Evolutionary conservation across 441 rosid genomes (phyloP).

Genomic region (Mallotus japonicus): DNA sequence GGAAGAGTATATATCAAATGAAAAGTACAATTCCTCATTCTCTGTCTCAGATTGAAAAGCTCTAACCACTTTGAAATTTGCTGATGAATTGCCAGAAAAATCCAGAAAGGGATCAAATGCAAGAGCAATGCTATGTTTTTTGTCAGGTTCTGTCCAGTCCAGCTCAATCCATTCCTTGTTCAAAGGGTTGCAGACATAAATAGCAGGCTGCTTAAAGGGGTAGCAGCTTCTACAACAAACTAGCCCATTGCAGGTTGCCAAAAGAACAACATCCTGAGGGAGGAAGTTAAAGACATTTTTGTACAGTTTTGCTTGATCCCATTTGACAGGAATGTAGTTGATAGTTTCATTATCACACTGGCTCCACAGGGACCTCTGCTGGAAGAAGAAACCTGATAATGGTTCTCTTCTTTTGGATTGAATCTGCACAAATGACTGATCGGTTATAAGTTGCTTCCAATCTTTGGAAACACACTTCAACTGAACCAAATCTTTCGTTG

Average conservation of each 20-base stretch:
- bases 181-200: conserved; percentile 44
- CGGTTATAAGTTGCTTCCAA: conserved; percentile 32
- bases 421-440: conserved; percentile 27
- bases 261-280: conserved; percentile 35
- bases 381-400: conserved; percentile 41
- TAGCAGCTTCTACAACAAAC: conserved; percentile 37
- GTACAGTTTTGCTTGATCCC: conserved; percentile 11
- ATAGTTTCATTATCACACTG: conserved; percentile 30
- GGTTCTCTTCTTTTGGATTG: conserved; percentile 33
- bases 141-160: conserved; percentile 31
- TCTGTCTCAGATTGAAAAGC: conserved; percentile 21
- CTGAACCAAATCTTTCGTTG: conserved; percentile 29
- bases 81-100: conserved; percentile 11
- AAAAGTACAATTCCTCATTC: conserved; percentile 17
- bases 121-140: conserved; percentile 31
- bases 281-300: conserved; percentile 35
- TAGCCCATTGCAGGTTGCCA: conserved; percentile 41
- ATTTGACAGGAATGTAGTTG: conserved; percentile 31
- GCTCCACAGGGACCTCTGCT: conserved; percentile 28
- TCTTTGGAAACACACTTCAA: conserved; percentile 33
- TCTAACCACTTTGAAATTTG: conserved; percentile 35
- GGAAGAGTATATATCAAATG: conserved; percentile 33
- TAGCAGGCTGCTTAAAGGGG: conserved; percentile 30
- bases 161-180: conserved; percentile 35
- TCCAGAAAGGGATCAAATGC: conserved; percentile 37